These are phyloP conservation scores for Whalleya microplaca DNA, from an alignment of 2,329 filamentous ascomycete species.

Conservation along the genomic window DNA sequence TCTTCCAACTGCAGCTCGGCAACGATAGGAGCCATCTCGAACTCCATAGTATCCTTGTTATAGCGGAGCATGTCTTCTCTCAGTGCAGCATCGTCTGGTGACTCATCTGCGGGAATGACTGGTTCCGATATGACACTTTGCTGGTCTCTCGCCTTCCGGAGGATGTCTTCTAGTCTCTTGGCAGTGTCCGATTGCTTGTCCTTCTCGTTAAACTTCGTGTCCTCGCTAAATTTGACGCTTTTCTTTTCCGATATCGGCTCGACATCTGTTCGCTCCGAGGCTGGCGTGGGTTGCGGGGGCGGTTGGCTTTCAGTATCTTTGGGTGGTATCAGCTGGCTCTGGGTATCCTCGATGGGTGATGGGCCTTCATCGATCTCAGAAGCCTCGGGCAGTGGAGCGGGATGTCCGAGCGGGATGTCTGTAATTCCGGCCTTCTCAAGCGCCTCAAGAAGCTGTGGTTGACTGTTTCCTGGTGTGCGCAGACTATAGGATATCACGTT, in stretches of 20 bases:
- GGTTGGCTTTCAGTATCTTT: conserved; percentile 1
- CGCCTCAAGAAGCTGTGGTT: conserved; percentile 70
- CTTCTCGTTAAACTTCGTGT: conserved; percentile 55
- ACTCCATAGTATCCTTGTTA: conserved; percentile 60
- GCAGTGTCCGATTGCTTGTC: conserved; percentile 45
- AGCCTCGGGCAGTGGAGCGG: conserved; percentile 33
- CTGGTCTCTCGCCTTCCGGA: conserved; percentile 59
- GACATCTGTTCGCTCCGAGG: conserved; percentile 7
- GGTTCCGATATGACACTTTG: conserved; percentile 53
- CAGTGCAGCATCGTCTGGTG: conserved; percentile 76
- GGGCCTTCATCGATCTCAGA: conserved; percentile 5
- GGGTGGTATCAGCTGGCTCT: not conserved
- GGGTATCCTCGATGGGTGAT: conserved; percentile 14
- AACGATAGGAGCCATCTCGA: conserved; percentile 88
- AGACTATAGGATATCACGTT: conserved; percentile 75
- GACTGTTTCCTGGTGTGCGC: conserved; percentile 68
- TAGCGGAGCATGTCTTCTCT: conserved; percentile 91
- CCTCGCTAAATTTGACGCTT: conserved; percentile 65
- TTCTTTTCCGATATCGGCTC: conserved; percentile 47
- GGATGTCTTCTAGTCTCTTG: conserved; percentile 57
- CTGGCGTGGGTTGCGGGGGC: conserved; percentile 1
- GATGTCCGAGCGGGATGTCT: conserved; percentile 35
- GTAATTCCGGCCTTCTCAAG: conserved; percentile 77
- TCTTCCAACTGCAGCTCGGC: conserved; percentile 88
- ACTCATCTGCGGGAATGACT: conserved; percentile 74